Evolutionary conservation across 106 monocot species (phyloP).

Genomic region (Dendrobium huoshanense): DNA sequence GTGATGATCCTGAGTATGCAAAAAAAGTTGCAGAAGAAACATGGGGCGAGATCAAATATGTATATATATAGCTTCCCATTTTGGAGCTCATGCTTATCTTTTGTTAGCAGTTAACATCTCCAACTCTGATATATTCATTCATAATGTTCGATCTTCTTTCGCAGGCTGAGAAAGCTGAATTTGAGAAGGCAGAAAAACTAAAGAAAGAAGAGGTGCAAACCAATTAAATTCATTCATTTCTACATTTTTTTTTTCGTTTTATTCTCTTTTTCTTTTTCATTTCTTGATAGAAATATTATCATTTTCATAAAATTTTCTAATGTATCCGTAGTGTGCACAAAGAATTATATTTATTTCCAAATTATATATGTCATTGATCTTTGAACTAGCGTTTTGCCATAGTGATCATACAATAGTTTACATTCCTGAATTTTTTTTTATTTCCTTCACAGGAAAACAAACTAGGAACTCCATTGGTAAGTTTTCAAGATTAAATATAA

Average conservation of each 20-base stretch:
- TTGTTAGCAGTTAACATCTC: background rate
- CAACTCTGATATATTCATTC: background rate
- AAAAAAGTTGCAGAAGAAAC: slow-evolving; percentile 73
- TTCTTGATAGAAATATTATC: background rate
- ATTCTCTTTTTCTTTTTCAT: background rate
- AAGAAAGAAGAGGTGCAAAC: slow-evolving; percentile 10
- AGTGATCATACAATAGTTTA: too few relatives aligned
- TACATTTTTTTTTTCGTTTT: background rate
- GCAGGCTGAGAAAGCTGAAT: slow-evolving; percentile 52
- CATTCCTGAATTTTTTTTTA: too few relatives aligned
- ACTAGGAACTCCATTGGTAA: background rate
- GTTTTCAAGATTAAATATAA: slow-evolving; percentile 1
- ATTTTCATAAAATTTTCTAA: background rate
- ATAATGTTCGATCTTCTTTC: background rate
- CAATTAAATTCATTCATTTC: background rate
- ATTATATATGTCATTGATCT: too few relatives aligned
- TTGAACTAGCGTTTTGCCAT: too few relatives aligned
- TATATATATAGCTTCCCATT: slow-evolving; percentile 22
- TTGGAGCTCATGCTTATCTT: background rate
- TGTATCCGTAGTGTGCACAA: background rate
- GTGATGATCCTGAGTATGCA: slow-evolving; percentile 79
- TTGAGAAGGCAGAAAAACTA: slow-evolving; percentile 13
- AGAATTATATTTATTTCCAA: too few relatives aligned
- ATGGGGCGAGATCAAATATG: slow-evolving; percentile 84
- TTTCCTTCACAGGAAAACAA: background rate